phyloP scores from a whole-genome alignment of 306 rosid species.

The Malus fusca region DNA sequence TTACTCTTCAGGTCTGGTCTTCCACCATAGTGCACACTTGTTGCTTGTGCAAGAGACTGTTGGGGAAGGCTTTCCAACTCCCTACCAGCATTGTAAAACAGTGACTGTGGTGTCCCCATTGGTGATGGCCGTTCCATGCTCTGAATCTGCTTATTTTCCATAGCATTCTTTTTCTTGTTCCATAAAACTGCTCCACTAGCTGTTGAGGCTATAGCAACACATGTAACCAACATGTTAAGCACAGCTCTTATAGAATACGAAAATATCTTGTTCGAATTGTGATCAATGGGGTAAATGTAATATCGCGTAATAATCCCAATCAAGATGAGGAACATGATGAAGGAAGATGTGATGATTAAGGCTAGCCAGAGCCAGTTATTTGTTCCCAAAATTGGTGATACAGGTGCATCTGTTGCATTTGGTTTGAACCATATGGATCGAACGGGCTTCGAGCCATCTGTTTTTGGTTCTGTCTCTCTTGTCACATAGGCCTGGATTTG shows the following conservation, averaged over 20 bases:
- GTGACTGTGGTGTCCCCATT: conserved; percentile 23
- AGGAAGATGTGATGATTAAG: conserved; percentile 49
- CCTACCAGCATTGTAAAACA: conserved; percentile 16
- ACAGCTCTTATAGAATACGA: conserved; percentile 22
- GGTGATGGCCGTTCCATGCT: conserved; percentile 32
- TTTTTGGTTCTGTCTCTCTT: conserved; percentile 29
- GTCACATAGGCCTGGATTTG: conserved; percentile 65
- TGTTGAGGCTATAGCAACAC: conserved; percentile 30
- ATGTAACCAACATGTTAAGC: conserved; percentile 37
- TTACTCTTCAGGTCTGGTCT: conserved; percentile 67
- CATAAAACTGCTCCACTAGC: conserved; percentile 36
- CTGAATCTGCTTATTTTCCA: conserved; percentile 36
- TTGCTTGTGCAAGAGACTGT: conserved; percentile 38
- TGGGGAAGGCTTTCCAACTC: conserved; percentile 60
- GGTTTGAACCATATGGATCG: conserved; percentile 41
- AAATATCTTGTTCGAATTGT: conserved; percentile 35
- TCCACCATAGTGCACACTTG: conserved; percentile 51
- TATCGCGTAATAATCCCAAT: conserved; percentile 34
- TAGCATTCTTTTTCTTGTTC: conserved; percentile 34
- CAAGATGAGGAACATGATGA: conserved; percentile 38
- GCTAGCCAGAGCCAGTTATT: conserved; percentile 64
- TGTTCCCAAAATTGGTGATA: conserved; percentile 46
- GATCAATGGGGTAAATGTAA: conserved; percentile 55
- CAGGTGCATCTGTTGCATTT: conserved; percentile 29
- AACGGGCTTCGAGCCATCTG: conserved; percentile 1